Percentiles rank a stretch among this genome's conserved stretches.
Conservation (phyloP, 768 basidiomycete species). For the Rhizopogon vinicolor region DNA sequence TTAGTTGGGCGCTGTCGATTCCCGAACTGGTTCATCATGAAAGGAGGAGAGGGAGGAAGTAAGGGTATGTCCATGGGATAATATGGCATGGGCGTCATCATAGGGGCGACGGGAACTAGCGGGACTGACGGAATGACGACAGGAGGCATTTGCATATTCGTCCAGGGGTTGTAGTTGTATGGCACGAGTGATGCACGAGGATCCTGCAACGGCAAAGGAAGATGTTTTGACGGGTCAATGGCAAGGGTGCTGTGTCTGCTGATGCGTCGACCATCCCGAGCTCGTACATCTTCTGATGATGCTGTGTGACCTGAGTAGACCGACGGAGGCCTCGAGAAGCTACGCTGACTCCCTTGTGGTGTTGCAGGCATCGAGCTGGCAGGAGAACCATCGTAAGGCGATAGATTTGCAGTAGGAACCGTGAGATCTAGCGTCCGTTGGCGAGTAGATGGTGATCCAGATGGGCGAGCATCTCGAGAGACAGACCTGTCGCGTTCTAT, state of each 20-base stretch:
- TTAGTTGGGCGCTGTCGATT: constrained; percentile 33
- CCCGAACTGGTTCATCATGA: constrained; percentile 62
- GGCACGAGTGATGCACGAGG: constrained; percentile 21
- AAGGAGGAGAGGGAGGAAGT: constrained; percentile 69
- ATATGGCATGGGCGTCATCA: constrained; percentile 35
- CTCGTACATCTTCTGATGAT: constrained; percentile 54
- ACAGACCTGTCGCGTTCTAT: constrained; percentile 30
- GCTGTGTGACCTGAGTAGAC: constrained; percentile 48
- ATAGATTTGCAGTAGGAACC: constrained; percentile 26
- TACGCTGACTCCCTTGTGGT: constrained; percentile 28
- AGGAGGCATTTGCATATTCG: constrained; percentile 10
- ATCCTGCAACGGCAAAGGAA: constrained; percentile 13
- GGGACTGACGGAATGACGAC: constrained; percentile 31
- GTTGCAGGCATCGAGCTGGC: constrained; percentile 42
- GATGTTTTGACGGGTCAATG: constrained; percentile 28
- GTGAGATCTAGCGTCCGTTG: constrained; percentile 44
- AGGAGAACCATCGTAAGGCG: constrained; percentile 42
- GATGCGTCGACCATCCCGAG: constrained; percentile 30
- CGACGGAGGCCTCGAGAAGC: constrained; percentile 50
- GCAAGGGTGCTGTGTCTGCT: constrained; percentile 39
- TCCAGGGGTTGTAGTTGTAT: constrained; percentile 24
- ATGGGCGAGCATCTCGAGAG: constrained; percentile 26
- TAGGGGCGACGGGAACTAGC: constrained; percentile 27
- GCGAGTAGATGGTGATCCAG: constrained; percentile 30
- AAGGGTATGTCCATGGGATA: constrained; percentile 61